Conservation (phyloP, 2,329 filamentous ascomycete genomes). For the Aspergillus arachidicola region DNA sequence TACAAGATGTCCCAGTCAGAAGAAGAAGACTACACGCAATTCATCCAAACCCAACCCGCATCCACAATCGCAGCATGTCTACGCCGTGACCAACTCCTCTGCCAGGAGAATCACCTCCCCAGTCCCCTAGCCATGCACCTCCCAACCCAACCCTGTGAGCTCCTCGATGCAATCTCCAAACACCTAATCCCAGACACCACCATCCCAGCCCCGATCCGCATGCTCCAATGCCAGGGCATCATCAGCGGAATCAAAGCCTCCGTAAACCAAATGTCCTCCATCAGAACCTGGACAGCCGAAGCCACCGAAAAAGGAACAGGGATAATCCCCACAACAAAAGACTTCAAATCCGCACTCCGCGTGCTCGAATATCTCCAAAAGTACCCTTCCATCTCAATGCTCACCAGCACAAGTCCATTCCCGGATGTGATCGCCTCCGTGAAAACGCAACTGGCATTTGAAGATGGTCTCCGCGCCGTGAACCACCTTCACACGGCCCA, state of each 20-base stretch:
- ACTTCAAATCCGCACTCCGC: background rate
- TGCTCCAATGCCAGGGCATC: constrained; percentile 20
- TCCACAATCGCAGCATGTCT: constrained; percentile 22
- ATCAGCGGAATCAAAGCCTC: constrained; percentile 22
- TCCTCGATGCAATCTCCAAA: constrained; percentile 10
- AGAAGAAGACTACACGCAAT: background rate
- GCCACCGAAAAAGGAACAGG: background rate
- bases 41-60: constrained; percentile 17
- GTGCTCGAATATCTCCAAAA: constrained; percentile 21
- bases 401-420: background rate
- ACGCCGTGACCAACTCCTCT: constrained; percentile 23
- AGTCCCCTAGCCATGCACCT: constrained; percentile 22
- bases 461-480: constrained; percentile 1
- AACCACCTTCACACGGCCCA: background rate
- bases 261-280: constrained; percentile 16
- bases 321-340: background rate
- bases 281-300: background rate
- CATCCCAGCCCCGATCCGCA: constrained; percentile 12
- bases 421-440: constrained; percentile 14
- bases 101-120: constrained; percentile 32
- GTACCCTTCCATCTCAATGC: constrained; percentile 9
- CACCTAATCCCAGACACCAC: constrained; percentile 19
- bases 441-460: constrained; percentile 11
- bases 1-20: background rate
- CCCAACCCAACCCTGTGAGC: constrained; percentile 14